Percentiles rank a stretch among this genome's conserved stretches.
Conservation (phyloP, 495 filamentous ascomycete species). For the Trichocladium uniseriatum region DNA sequence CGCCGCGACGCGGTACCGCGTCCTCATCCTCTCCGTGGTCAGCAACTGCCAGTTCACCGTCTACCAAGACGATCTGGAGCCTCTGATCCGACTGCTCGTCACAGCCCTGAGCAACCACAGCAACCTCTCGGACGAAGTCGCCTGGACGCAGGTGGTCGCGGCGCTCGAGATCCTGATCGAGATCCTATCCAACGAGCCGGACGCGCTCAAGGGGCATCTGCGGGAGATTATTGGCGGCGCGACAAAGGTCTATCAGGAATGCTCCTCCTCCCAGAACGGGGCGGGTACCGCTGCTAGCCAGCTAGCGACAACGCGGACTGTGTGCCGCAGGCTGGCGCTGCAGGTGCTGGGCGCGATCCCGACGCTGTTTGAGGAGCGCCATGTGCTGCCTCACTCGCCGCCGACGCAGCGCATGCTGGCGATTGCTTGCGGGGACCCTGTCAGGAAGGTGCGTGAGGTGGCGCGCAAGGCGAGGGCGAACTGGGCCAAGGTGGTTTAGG, state of each 20-base stretch:
- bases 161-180: conserved; percentile 32
- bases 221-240: conserved; percentile 28
- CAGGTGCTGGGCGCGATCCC: conserved; percentile 33
- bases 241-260: conserved; percentile 22
- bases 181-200: conserved; percentile 30
- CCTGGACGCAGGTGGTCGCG: conserved; percentile 16
- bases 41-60: conserved; percentile 32
- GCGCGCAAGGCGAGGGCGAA: conserved; percentile 33
- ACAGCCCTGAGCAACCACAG: conserved; percentile 20
- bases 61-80: conserved; percentile 31
- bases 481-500: conserved; percentile 28
- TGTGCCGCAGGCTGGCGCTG: conserved; percentile 30
- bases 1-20: conserved; percentile 20
- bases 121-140: conserved; percentile 9
- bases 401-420: conserved; percentile 33
- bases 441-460: conserved; percentile 33
- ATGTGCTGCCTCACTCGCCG: conserved; percentile 27
- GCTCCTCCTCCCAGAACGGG: not conserved
- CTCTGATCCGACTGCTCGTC: conserved; percentile 32
- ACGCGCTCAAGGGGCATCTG: conserved; percentile 28
- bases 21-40: conserved; percentile 30
- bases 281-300: not conserved
- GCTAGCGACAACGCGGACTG: not conserved
- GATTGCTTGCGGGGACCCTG: conserved; percentile 35
- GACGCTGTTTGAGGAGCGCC: conserved; percentile 30